Conservation (phyloP, 2,329 filamentous ascomycete genomes). For the Alternaria tenuissima region DNA sequence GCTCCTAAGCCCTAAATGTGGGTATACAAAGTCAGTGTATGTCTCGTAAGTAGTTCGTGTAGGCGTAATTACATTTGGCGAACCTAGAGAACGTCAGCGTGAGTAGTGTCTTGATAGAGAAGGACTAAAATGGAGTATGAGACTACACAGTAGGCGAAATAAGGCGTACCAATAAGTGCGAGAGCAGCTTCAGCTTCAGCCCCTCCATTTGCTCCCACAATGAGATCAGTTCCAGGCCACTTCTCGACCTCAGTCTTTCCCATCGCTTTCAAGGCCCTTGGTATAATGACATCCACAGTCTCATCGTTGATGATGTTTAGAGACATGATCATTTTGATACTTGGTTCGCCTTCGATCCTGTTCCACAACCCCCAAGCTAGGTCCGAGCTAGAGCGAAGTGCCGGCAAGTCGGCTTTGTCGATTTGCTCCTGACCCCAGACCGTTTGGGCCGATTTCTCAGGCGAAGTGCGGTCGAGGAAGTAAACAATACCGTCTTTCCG, state of each 20-base stretch:
- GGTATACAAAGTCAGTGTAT: too few species aligned
- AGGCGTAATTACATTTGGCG: constrained; percentile 11
- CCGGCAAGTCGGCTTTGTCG: not conserved
- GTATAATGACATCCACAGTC: not conserved
- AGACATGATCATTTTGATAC: constrained; percentile 3
- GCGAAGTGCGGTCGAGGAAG: constrained; percentile 8
- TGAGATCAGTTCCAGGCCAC: constrained; percentile 11
- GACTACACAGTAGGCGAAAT: not conserved
- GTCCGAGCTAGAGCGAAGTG: not conserved
- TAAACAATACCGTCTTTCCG: constrained; percentile 13
- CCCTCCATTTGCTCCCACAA: not conserved
- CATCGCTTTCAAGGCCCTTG: not conserved
- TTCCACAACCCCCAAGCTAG: not conserved
- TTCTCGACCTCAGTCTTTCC: not conserved
- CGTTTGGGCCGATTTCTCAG: not conserved
- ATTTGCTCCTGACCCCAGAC: not conserved
- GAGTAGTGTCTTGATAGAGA: not conserved
- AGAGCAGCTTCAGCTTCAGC: not conserved
- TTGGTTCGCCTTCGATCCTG: not conserved
- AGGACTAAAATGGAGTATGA: not conserved
- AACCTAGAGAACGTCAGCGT: constrained; percentile 6
- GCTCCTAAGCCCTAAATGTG: constrained; percentile 5
- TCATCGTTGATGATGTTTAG: constrained; percentile 1
- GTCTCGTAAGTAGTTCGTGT: too few species aligned
- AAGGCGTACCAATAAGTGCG: constrained; percentile 2